Evolutionary conservation across 257 asterid genomes (phyloP).

Genomic region (Penstemon eatonii): DNA sequence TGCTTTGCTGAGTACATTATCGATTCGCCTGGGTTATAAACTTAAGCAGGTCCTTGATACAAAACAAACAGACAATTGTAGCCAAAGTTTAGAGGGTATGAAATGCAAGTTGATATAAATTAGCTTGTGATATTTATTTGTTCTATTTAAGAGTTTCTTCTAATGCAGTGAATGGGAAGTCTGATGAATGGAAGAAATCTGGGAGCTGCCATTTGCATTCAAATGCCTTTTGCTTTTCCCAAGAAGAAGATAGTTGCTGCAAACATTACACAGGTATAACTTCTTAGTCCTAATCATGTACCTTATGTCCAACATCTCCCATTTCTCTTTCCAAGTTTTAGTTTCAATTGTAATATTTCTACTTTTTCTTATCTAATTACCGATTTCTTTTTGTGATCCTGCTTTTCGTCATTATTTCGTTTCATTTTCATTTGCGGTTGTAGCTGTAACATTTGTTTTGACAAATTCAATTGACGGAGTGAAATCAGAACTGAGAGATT

Average conservation of each 20-base stretch:
- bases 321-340: too few species aligned
- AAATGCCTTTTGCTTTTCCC: slow-evolving; percentile 32
- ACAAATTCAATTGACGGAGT: too few species aligned
- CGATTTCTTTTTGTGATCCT: too few species aligned
- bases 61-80: slow-evolving; percentile 34
- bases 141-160: slow-evolving; percentile 23
- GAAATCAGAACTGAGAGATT: too few species aligned
- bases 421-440: too few species aligned
- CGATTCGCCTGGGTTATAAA: slow-evolving; percentile 60
- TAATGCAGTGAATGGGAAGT: slow-evolving; percentile 46
- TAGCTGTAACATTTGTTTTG: too few species aligned
- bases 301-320: too few species aligned
- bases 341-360: too few species aligned
- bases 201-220: slow-evolving; percentile 16
- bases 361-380: too few species aligned
- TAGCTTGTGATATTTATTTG: neutral
- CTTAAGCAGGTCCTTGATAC: slow-evolving; percentile 57
- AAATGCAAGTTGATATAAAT: neutral
- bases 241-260: slow-evolving; percentile 45
- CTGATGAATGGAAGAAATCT: slow-evolving; percentile 30
- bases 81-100: slow-evolving; percentile 17
- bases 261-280: slow-evolving; percentile 43
- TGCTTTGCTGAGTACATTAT: slow-evolving; percentile 58
- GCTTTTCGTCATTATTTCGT: too few species aligned
- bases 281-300: too few species aligned